These are phyloP conservation scores for Periconia sp. DNA, from an alignment of 2,329 filamentous ascomycete genomes.

Conservation along the genomic window DNA sequence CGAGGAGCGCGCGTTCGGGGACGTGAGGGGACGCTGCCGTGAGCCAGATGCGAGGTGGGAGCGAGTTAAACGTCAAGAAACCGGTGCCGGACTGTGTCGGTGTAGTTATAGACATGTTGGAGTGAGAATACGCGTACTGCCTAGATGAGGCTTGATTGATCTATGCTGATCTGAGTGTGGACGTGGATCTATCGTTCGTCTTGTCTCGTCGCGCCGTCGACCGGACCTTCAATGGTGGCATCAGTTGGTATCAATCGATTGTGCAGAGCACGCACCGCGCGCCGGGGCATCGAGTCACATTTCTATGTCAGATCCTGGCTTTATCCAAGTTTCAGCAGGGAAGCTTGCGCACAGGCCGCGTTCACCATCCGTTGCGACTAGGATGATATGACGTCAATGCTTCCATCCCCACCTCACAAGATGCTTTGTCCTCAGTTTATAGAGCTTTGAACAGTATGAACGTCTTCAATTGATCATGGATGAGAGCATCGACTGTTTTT, in stretches of 20 bases:
- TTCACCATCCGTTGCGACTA: too few species aligned
- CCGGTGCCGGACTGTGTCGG: conserved; percentile 30
- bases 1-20: conserved; percentile 44
- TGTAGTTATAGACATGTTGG: conserved; percentile 34
- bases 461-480: too few species aligned
- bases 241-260: neutral
- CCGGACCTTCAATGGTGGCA: neutral
- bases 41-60: conserved; percentile 46
- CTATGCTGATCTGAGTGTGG: neutral
- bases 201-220: neutral
- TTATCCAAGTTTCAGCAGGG: conserved; percentile 3
- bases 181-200: neutral
- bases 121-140: neutral
- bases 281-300: too few species aligned
- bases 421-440: too few species aligned
- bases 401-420: too few species aligned
- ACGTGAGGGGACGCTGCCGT: conserved; percentile 47
- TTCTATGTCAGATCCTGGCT: neutral
- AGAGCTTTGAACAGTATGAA: too few species aligned
- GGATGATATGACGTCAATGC: too few species aligned
- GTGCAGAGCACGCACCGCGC: too few species aligned
- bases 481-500: too few species aligned
- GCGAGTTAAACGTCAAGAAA: conserved; percentile 47
- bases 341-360: neutral
- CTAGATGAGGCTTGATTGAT: neutral